Conservation (phyloP, 2,329 filamentous ascomycete species). For the Juglanconis juglandina region DNA sequence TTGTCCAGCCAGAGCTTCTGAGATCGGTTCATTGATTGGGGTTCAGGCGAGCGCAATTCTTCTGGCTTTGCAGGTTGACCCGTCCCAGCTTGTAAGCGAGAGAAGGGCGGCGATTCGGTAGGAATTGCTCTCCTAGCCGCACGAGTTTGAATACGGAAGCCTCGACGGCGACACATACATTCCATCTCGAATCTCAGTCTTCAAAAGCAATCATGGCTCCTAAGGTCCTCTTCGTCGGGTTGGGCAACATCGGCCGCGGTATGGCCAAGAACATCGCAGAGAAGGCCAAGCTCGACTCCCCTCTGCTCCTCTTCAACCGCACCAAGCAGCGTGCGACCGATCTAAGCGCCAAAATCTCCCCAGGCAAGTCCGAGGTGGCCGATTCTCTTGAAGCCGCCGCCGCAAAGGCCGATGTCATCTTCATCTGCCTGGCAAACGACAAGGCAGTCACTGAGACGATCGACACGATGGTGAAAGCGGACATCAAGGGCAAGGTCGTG, state of each 20-base stretch:
- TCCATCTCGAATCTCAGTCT: no score
- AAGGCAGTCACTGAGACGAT: conserved; percentile 64
- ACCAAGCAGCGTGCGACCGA: conserved; percentile 63
- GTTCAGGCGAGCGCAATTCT: no score
- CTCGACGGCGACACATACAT: no score
- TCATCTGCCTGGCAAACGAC: conserved; percentile 79
- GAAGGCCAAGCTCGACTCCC: conserved; percentile 68
- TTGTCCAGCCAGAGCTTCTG: no score
- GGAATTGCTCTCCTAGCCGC: no score
- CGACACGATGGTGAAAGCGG: conserved; percentile 49
- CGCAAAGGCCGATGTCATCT: conserved; percentile 70
- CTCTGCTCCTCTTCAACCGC: conserved; percentile 78
- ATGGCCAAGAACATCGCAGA: conserved; percentile 81
- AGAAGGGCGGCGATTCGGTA: no score
- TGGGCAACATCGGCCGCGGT: conserved; percentile 84
- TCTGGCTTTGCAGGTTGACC: no score
- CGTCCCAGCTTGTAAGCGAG: no score
- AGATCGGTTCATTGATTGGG: no score
- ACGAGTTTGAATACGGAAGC: no score
- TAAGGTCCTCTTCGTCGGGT: conserved; percentile 72
- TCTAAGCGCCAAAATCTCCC: conserved; percentile 57
- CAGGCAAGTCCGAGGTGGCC: conserved; percentile 61
- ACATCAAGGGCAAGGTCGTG: conserved; percentile 70
- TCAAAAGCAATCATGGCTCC: conserved; percentile 43
- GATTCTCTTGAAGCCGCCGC: conserved; percentile 64